A percentile compares a stretch with the other conserved stretches of the same genome.
Conservation (phyloP, 768 basidiomycete genomes). For the Fomitopsis pulvina region DNA sequence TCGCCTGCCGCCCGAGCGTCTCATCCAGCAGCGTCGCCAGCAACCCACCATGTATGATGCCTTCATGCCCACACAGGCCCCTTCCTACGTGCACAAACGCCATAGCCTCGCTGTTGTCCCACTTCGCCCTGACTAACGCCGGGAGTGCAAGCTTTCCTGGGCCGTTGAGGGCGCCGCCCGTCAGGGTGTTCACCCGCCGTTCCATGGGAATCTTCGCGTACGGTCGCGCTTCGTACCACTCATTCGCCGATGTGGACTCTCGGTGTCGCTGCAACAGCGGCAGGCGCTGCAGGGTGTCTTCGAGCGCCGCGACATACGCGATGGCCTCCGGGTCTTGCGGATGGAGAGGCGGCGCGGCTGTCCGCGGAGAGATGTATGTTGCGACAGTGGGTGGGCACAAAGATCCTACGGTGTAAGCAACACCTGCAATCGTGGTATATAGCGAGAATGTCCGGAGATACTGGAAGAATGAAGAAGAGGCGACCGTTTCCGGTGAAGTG, state of each 20-base stretch:
- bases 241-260: constrained; percentile 37
- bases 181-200: constrained; percentile 73
- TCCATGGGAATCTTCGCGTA: constrained; percentile 66
- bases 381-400: constrained; percentile 65
- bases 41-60: constrained; percentile 90
- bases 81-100: constrained; percentile 78
- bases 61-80: constrained; percentile 88
- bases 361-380: constrained; percentile 67
- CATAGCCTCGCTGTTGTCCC: constrained; percentile 69
- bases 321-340: constrained; percentile 51
- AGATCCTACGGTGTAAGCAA: constrained; percentile 47
- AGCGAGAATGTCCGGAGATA: constrained; percentile 7
- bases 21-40: constrained; percentile 91
- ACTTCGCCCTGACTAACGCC: constrained; percentile 67
- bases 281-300: constrained; percentile 60
- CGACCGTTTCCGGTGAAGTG: constrained; percentile 1
- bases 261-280: constrained; percentile 51
- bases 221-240: constrained; percentile 78
- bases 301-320: constrained; percentile 53
- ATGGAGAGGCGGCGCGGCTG: constrained; percentile 66
- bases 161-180: constrained; percentile 79
- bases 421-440: constrained; percentile 11
- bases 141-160: constrained; percentile 79
- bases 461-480: constrained; percentile 7
- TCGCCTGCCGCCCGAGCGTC: constrained; percentile 69